Base-by-base conservation (phyloP, 139 green algal genomes). In the Coelastrella sp. region DNA sequence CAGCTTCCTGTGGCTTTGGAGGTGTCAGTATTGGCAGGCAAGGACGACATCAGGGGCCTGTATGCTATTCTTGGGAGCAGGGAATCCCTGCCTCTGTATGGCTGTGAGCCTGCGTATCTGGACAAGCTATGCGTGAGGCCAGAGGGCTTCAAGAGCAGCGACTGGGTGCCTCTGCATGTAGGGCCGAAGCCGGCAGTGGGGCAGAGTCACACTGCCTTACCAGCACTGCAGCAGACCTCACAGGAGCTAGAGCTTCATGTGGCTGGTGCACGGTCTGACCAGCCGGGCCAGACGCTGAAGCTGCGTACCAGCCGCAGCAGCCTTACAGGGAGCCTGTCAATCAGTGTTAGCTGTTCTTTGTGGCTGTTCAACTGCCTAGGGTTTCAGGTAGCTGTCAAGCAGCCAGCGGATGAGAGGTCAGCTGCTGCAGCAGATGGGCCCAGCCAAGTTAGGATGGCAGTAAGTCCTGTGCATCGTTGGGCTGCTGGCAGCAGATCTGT, bases 1-100 rank as follows among this genome's bases (percentile, higher is more conserved):
- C 80, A 88, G 0, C 85, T 97, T 80, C 95, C 95, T 0, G 91
- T 97, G 61, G 89, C 95, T 0, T 57, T 94, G 32, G 58, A 89
- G 4, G 76, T 96, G 0, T 75, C 80, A 1, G 60, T 95, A 13
- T 5, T 80, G 8, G 84, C 73, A 16, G 88, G 88, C 22, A 84
- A 76, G 54, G 64, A 56, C 5, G 64, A 88, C n/a, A 10, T n/a
- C 66, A 68, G 71, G 4, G 80, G 80, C 14, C 5, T 81, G n/a
- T 10, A 65, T 22, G 88, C 88, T 11, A 19, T 86, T 17, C 58
- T 91, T 13, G 65, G 16, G 32, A 87, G 79, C 78, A 83, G 85
- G 64, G 8, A 77, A 8, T 7, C 4, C 16, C 85, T 91, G 23
- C 61, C 54, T 4, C 57, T 94, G 80, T 92, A 91, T 19, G 71